These are phyloP conservation scores for Colletotrichum tofieldiae DNA, from an alignment of 2,329 filamentous ascomycete genomes.

Conservation along the genomic window DNA sequence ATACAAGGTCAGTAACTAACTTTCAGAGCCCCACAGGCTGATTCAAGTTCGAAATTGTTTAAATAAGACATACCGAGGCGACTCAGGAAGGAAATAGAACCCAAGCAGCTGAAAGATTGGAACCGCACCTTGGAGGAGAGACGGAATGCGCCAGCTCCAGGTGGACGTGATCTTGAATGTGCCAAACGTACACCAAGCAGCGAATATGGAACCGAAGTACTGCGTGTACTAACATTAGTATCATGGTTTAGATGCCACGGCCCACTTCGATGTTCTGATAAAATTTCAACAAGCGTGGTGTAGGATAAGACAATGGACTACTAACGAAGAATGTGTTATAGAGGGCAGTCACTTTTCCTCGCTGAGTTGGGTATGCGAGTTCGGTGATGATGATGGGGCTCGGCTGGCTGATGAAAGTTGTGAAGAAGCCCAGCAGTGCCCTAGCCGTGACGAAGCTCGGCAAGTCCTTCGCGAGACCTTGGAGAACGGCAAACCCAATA, in stretches of 20 bases:
- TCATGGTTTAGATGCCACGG: neutral
- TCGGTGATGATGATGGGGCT: constrained; percentile 54
- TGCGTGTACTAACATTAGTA: constrained; percentile 1
- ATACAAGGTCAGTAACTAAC: neutral
- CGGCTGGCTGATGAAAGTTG: constrained; percentile 49
- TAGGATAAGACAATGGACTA: neutral
- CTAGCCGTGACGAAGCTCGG: constrained; percentile 53
- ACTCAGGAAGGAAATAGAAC: constrained; percentile 66
- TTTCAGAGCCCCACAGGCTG: neutral
- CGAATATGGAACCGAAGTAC: constrained; percentile 55
- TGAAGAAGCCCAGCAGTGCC: constrained; percentile 53
- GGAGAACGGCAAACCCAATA: constrained; percentile 50
- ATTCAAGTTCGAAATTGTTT: neutral
- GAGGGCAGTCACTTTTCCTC: constrained; percentile 52
- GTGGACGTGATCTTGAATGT: constrained; percentile 53
- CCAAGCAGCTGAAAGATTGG: constrained; percentile 43
- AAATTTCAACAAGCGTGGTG: too few relatives aligned
- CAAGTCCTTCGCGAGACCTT: constrained; percentile 44
- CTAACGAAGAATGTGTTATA: constrained; percentile 60
- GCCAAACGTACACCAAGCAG: constrained; percentile 49
- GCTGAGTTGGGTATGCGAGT: constrained; percentile 53
- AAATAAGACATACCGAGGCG: constrained; percentile 54
- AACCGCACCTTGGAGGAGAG: constrained; percentile 58
- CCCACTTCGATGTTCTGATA: neutral
- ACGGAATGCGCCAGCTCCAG: constrained; percentile 50